Evolutionary conservation across 179 eudicot species (phyloP).

Genomic region (Silene coronaria): DNA sequence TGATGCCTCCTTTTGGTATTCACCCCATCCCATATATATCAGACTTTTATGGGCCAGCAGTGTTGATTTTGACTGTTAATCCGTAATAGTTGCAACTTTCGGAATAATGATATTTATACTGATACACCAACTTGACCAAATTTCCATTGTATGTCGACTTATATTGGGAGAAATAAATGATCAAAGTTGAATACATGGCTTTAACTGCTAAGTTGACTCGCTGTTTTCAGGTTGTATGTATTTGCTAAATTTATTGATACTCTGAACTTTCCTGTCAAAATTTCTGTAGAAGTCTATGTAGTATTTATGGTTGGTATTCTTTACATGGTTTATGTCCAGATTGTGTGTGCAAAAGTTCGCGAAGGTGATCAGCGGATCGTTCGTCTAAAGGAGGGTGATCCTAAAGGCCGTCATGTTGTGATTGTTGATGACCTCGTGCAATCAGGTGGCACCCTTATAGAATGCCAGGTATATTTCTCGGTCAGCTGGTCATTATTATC

Average conservation of each 20-base stretch:
- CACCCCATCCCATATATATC: too few species aligned
- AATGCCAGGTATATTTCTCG: constrained; percentile 69
- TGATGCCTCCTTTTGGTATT: too few species aligned
- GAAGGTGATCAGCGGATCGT: constrained; percentile 93
- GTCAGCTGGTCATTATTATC: background rate
- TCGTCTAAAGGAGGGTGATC: constrained; percentile 91
- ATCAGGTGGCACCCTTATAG: constrained; percentile 90
- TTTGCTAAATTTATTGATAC: background rate
- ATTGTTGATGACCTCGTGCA: constrained; percentile 98
- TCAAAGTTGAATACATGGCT: too few species aligned
- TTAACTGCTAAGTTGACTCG: too few species aligned
- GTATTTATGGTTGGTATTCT: background rate
- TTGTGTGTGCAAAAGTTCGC: constrained; percentile 91
- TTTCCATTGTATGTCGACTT: too few species aligned
- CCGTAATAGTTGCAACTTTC: background rate
- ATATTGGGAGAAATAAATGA: too few species aligned
- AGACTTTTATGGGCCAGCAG: background rate
- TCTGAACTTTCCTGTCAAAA: background rate
- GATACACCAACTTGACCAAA: too few species aligned
- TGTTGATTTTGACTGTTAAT: background rate
- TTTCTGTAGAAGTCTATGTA: background rate
- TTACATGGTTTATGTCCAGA: constrained; percentile 32
- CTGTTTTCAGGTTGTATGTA: background rate
- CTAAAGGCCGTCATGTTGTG: constrained; percentile 92
- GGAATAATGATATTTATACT: too few species aligned